Base-by-base conservation (phyloP, 2,329 filamentous ascomycete species). In the Aspergillus quadrilineatus region DNA sequence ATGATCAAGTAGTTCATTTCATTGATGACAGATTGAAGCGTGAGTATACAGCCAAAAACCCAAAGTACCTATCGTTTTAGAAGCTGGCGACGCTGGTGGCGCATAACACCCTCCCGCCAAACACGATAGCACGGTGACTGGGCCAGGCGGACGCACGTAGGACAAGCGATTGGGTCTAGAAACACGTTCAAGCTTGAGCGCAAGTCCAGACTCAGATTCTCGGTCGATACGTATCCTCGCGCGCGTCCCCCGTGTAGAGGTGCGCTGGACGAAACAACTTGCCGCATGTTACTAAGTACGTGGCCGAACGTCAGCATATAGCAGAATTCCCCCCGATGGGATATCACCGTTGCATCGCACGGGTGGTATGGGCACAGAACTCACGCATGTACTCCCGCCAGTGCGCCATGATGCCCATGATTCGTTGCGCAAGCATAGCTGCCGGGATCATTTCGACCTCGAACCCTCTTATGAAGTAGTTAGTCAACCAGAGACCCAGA, bases 331-430 rank as follows among this genome's bases (percentile, higher is more conserved):
- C 17, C 15, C 52, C 14, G 30, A 54, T 59, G 59, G 58, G 26
- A 63, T 44, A 14, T 50, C 32, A 17, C 43, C 46, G 53, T 53
- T 49, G 44, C 22, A 52, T 45, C 26, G 17, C 6, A n/a, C 8
- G 4, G 9, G 44, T 29, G 29, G 34, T 9, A 34, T 29, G n/a
- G 34, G 34, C 6, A 8, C 12, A 4, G 17, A 12, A 55, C 63
- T 60, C 58, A 72, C 69, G 37, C 64, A 66, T 72, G 30, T 69
- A 67, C 42, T 72, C 69, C 56, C 69, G 63, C 69, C 68, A 72
- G 52, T 72, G 69, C 2, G 70, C 69, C 67, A 72, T 71, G 10
- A 71, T 65, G 0, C 68, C 70, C 34, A 67, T 66, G 22, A 70
- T 65, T 1, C 69, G 67, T 54, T 71, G 67, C 3, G 64, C 53